These are phyloP conservation scores for Fusarium begoniae DNA, from an alignment of 2,329 filamentous ascomycete genomes.

Conservation along the genomic window DNA sequence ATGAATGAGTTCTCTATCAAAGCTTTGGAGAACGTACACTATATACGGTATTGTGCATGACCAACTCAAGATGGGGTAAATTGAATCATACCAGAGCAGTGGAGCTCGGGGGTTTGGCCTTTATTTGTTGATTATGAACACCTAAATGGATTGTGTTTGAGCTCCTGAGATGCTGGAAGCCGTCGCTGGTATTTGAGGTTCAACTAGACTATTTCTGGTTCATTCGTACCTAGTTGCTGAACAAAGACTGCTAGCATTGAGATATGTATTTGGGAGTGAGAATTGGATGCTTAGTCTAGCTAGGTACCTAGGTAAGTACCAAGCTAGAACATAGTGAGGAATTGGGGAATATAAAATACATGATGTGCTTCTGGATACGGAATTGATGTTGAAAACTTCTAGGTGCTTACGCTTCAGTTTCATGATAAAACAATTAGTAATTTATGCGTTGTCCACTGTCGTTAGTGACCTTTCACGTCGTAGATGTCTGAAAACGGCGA, in stretches of 20 bases:
- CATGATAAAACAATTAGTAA: not conserved
- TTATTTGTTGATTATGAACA: not conserved
- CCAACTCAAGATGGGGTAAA: not conserved
- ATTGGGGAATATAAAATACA: not conserved
- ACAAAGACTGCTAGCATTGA: not conserved
- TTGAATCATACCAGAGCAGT: not conserved
- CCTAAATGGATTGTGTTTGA: not conserved
- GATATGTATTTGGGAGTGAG: not conserved
- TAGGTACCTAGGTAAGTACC: no score
- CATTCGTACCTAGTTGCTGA: not conserved
- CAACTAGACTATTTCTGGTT: not conserved
- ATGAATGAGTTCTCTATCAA: not conserved
- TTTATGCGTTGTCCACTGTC: not conserved
- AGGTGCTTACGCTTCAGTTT: not conserved
- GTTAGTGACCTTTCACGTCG: not conserved
- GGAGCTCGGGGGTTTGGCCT: not conserved
- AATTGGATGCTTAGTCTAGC: not conserved
- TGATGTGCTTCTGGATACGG: not conserved
- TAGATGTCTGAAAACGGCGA: constrained; percentile 19
- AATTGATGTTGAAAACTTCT: not conserved
- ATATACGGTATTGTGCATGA: not conserved
- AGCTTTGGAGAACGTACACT: not conserved
- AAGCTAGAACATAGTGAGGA: not conserved
- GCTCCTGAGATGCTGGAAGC: not conserved
- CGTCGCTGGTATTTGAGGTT: not conserved